Conservation (phyloP, 768 basidiomycete genomes). For the Phylloporus scabripes region DNA sequence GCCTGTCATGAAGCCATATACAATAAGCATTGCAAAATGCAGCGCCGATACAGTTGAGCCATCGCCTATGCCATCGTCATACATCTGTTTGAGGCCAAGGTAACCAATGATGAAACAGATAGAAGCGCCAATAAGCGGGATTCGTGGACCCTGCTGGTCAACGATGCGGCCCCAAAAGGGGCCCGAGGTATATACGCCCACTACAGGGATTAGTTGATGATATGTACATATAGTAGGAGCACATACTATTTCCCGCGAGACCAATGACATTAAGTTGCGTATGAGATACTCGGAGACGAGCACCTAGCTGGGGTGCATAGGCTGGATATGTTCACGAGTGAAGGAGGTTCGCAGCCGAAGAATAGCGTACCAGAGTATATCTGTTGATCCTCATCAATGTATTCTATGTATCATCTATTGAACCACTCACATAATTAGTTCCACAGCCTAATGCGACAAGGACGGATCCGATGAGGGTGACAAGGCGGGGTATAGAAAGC, state of each 20-base stretch:
- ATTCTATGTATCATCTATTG: neutral
- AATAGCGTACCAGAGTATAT: slow-evolving; percentile 27
- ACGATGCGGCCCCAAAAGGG: slow-evolving; percentile 78
- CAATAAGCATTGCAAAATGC: slow-evolving; percentile 46
- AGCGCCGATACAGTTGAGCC: slow-evolving; percentile 36
- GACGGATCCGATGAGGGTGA: slow-evolving; percentile 51
- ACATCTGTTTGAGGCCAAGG: slow-evolving; percentile 64
- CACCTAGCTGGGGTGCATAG: slow-evolving; percentile 82
- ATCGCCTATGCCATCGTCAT: slow-evolving; percentile 45
- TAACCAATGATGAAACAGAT: slow-evolving; percentile 66
- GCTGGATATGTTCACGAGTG: slow-evolving; percentile 37
- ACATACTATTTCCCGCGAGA: slow-evolving; percentile 69
- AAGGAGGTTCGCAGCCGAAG: neutral
- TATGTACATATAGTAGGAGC: neutral
- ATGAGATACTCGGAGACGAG: slow-evolving; percentile 68
- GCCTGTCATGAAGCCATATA: slow-evolving; percentile 70
- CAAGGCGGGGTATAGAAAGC: slow-evolving; percentile 38
- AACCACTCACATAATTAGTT: slow-evolving; percentile 63
- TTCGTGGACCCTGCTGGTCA: slow-evolving; percentile 66
- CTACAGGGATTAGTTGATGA: slow-evolving; percentile 27
- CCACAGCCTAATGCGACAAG: slow-evolving; percentile 60
- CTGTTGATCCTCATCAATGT: slow-evolving; percentile 6
- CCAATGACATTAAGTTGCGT: slow-evolving; percentile 81
- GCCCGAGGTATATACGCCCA: slow-evolving; percentile 73
- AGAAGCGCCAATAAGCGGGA: slow-evolving; percentile 56